Base-by-base conservation (phyloP, 164 flowering plant genomes). In the Piper longum region DNA sequence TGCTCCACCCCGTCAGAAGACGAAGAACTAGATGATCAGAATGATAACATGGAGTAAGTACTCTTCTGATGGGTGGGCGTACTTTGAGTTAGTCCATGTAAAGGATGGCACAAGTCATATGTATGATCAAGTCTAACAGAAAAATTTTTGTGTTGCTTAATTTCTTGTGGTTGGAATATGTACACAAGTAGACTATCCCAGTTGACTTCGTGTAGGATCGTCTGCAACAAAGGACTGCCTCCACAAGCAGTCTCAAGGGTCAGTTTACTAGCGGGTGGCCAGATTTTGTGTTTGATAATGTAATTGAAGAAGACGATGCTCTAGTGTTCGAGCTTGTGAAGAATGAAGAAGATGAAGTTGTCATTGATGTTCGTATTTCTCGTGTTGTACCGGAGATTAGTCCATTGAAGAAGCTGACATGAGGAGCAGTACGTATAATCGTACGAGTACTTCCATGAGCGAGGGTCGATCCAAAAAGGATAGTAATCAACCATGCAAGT, bases 271-370 rank as follows among this genome's bases (percentile, higher is more conserved):
- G 56, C 52, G 70, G 58, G 58, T 54, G 16, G 65, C 17, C 68
- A 54, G 57, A 57, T 55, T 41, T 57, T 42, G 59, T 39, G 3
- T 16, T 42, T 9, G 57, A 52, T 39, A 45, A 39, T 60, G 51
- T 41, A 43, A 19, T 62, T 54, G 64, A 62, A 43, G 64, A 62
- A 44, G 64, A 51, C 5, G 64, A 62, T 62, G 64, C 55, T 17
- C 18, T 54, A 43, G 55, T 62, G 19, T 62, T 44, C 7, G 64
- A 62, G 64, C 13, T 62, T 43, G 54, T 62, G 13, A 43, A 44
- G 26, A 26, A 26, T 26, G 36, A 36, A n/a, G 55, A 36, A 16
- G 51, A 41, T 19, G 42, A n/a, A 36, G 14, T 9, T 48, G 48
- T 63, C 3, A 43, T 69, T 36, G 16, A 64, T 63, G 71, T 64